These are phyloP conservation scores for Pythium plurisporium DNA, from an alignment of 352 stramenopile genomes.

Conservation along the genomic window DNA sequence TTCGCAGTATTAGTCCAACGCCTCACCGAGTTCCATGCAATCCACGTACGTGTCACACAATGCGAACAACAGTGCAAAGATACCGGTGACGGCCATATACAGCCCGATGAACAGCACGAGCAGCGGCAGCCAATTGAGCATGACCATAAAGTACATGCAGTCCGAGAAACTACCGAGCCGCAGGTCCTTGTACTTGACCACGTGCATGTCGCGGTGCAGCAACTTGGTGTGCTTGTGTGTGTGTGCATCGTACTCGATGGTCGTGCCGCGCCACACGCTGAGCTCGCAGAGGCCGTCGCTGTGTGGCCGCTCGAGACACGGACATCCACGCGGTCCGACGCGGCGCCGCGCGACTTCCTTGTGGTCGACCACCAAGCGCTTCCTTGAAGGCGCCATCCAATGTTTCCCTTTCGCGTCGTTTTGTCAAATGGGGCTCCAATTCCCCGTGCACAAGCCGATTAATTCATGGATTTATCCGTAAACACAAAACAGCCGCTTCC, in stretches of 20 bases:
- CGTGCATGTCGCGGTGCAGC: slow-evolving; percentile 35
- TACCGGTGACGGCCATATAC: slow-evolving; percentile 39
- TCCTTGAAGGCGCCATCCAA: slow-evolving; percentile 49
- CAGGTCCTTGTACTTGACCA: slow-evolving; percentile 50
- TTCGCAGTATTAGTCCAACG: background rate
- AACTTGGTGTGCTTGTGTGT: slow-evolving; percentile 20
- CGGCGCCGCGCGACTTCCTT: slow-evolving; percentile 3
- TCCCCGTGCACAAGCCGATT: too few species aligned
- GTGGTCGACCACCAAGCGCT: slow-evolving; percentile 25
- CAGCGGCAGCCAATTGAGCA: slow-evolving; percentile 39
- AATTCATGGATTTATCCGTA: slow-evolving; percentile 5
- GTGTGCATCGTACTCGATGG: slow-evolving; percentile 28
- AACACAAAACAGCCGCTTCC: too few species aligned
- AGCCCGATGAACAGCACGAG: slow-evolving; percentile 41
- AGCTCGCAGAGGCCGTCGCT: slow-evolving; percentile 45
- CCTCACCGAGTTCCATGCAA: background rate
- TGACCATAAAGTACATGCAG: slow-evolving; percentile 46
- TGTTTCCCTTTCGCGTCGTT: too few species aligned
- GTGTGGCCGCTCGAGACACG: slow-evolving; percentile 23
- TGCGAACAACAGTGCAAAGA: slow-evolving; percentile 47
- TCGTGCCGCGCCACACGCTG: slow-evolving; percentile 53
- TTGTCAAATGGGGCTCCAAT: too few species aligned
- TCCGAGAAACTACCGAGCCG: slow-evolving; percentile 31
- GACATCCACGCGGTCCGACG: slow-evolving; percentile 20
- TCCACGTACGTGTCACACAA: slow-evolving; percentile 33